phyloP scores from a whole-genome alignment of 495 filamentous ascomycete species.

The Aspergillus saccharolyticus region DNA sequence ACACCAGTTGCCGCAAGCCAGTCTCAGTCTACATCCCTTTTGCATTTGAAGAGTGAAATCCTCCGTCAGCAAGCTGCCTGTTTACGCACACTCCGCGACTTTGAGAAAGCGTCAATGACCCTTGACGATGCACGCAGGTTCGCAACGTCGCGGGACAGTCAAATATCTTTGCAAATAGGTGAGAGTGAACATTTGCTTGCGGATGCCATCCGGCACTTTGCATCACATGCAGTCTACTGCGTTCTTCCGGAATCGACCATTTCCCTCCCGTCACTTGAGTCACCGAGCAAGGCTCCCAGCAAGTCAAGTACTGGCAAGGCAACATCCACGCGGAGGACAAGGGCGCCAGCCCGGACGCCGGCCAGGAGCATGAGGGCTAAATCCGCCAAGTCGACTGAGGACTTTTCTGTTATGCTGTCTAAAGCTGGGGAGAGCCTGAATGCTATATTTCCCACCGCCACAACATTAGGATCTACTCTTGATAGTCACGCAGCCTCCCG shows the following conservation, averaged over 20 bases:
- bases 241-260: conserved; percentile 88
- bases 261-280: conserved; percentile 63
- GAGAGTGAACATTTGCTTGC: conserved; percentile 47
- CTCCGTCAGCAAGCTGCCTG: conserved; percentile 59
- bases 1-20: background rate
- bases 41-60: conserved; percentile 55
- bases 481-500: conserved; percentile 42
- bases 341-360: conserved; percentile 27
- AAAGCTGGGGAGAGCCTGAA: conserved; percentile 38
- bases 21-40: conserved; percentile 51
- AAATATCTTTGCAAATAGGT: conserved; percentile 38
- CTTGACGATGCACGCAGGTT: conserved; percentile 32
- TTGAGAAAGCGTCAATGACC: conserved; percentile 33
- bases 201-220: conserved; percentile 61
- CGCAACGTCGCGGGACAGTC: conserved; percentile 33
- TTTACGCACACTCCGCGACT: conserved; percentile 32
- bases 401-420: conserved; percentile 39
- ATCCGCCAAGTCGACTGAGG: conserved; percentile 31
- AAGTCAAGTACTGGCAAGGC: conserved; percentile 20
- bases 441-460: conserved; percentile 34
- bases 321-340: conserved; percentile 22
- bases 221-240: conserved; percentile 77
- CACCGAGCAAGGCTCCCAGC: conserved; percentile 22
- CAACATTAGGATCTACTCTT: conserved; percentile 40
- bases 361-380: conserved; percentile 27